phyloP scores from a whole-genome alignment of 306 rosid species.

The Leucaena leucocephala region DNA sequence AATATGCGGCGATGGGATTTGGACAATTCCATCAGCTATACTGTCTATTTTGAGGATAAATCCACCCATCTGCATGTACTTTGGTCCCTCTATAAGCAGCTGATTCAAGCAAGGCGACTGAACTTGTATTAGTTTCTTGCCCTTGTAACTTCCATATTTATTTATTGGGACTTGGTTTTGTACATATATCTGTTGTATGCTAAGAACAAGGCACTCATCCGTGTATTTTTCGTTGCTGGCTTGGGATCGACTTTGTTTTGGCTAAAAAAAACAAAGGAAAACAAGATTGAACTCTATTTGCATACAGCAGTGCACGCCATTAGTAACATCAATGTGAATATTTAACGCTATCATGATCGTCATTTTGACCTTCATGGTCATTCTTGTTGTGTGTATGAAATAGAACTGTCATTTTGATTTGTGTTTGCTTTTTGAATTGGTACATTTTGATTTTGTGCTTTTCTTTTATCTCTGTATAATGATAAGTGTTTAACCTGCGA shows the following conservation, averaged over 20 bases:
- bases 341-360: too few species aligned
- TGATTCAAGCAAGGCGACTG: neutral
- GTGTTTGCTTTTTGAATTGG: neutral
- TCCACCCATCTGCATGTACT: constrained; percentile 96
- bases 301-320: neutral
- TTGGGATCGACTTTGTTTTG: neutral
- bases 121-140: neutral
- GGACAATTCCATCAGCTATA: constrained; percentile 94
- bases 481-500: too few species aligned
- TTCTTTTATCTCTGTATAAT: neutral
- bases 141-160: neutral
- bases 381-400: neutral
- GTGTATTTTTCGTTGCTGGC: neutral
- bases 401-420: constrained; percentile 22
- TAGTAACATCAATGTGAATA: constrained; percentile 1
- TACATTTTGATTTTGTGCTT: neutral
- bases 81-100: constrained; percentile 37
- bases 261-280: neutral
- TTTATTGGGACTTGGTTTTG: neutral
- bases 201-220: neutral
- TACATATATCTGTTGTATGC: neutral
- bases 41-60: constrained; percentile 80
- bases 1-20: constrained; percentile 94
- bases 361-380: neutral
- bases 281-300: neutral